These are phyloP conservation scores for Silene conica DNA, from an alignment of 148 eudicot species.

Conservation along the genomic window DNA sequence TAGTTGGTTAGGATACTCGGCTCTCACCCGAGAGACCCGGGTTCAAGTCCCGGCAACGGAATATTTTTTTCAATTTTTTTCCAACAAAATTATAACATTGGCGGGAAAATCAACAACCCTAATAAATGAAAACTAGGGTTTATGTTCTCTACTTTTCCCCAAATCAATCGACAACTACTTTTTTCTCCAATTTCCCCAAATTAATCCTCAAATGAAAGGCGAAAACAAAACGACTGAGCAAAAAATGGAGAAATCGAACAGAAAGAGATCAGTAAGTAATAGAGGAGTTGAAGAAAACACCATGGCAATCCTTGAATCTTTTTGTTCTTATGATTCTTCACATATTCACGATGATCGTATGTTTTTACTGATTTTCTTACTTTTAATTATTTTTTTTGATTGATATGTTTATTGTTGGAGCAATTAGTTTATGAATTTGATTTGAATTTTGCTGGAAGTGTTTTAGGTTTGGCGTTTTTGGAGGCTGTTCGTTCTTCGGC, in stretches of 20 bases:
- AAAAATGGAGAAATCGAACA: conserved; percentile 31
- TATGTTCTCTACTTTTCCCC: background rate
- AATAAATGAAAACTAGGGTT: conserved; percentile 15
- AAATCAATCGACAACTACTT: background rate
- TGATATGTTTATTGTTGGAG: background rate
- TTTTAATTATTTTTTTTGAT: background rate
- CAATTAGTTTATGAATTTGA: background rate
- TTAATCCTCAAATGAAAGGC: background rate
- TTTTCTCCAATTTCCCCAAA: background rate
- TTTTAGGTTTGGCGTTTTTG: conserved; percentile 57
- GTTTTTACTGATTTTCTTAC: background rate
- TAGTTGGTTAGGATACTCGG: conserved; percentile 99
- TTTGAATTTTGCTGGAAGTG: conserved; percentile 11
- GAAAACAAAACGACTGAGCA: background rate
- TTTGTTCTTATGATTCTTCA: conserved; percentile 40
- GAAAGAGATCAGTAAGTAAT: conserved; percentile 21
- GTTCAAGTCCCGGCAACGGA: conserved; percentile 92
- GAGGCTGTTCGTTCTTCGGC: conserved; percentile 82
- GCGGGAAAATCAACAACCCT: conserved; percentile 22
- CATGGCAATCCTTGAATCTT: conserved; percentile 62
- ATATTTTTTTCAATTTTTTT: too few species aligned
- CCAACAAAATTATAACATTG: background rate
- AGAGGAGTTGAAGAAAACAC: conserved; percentile 70
- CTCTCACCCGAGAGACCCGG: conserved; percentile 99
- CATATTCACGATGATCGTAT: conserved; percentile 49